These are phyloP conservation scores for Ophiostoma montium DNA, from an alignment of 2,329 filamentous ascomycete genomes.

Conservation along the genomic window DNA sequence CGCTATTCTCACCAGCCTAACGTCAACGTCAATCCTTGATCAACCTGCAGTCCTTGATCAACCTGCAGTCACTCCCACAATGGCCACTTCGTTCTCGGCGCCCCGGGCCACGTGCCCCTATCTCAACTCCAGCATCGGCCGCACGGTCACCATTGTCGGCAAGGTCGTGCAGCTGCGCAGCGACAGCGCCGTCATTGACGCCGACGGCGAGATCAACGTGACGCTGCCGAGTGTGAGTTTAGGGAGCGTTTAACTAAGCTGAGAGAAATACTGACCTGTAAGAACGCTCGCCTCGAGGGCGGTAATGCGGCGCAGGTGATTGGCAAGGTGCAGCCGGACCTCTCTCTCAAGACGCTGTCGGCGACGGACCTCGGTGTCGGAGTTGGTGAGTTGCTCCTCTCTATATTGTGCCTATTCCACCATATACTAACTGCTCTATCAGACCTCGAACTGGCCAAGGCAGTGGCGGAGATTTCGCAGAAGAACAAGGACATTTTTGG, in stretches of 20 bases:
- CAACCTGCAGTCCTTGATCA: no score
- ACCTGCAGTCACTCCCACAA: background rate
- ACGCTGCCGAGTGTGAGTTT: conserved; percentile 50
- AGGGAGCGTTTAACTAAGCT: no score
- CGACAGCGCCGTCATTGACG: conserved; percentile 66
- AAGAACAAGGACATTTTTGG: conserved; percentile 9
- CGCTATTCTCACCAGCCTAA: background rate
- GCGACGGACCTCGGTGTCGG: conserved; percentile 53
- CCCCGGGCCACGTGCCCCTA: conserved; percentile 73
- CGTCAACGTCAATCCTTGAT: background rate
- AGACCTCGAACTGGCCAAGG: conserved; percentile 13
- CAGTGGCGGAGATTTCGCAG: conserved; percentile 13
- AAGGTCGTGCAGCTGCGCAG: conserved; percentile 73
- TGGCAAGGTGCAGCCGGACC: conserved; percentile 63
- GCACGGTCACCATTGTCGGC: conserved; percentile 73
- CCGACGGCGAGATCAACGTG: conserved; percentile 61
- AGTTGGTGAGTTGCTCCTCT: conserved; percentile 44
- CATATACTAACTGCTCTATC: background rate
- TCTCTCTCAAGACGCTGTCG: conserved; percentile 55
- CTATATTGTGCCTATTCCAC: background rate
- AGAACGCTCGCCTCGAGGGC: conserved; percentile 58
- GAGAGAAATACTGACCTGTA: background rate
- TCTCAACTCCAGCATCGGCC: conserved; percentile 59
- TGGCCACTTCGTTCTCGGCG: conserved; percentile 19
- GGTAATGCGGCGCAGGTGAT: conserved; percentile 64